Evolutionary conservation across 2,329 filamentous ascomycete species (phyloP), one percentile per base, ranked within the genome.

Genomic region (Chrysoporthe austroafricana): DNA sequence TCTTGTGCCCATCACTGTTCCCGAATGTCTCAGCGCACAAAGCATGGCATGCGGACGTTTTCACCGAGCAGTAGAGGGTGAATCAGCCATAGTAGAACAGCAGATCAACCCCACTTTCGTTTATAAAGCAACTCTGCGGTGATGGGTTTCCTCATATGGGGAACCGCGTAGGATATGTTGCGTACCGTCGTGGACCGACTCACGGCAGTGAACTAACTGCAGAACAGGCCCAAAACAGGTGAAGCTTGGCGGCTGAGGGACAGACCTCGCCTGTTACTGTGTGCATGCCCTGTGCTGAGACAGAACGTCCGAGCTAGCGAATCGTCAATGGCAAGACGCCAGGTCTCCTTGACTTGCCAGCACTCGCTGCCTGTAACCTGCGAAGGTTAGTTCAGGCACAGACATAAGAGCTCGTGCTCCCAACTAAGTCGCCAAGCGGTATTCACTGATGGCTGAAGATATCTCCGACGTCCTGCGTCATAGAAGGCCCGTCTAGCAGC

Each of bases 11-110:
- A 63, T 66, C 58, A 57, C 42, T 52, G 59, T 70, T 68, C 62
- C 68, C 66, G 66, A 63, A 63, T 70, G 68, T 70, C 68, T 70
- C 58, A 63, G 59, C 32, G 39, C 44, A 62, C 62, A 65, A 11
- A 68, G 50, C 52, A 59, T 66, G 46, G 68, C 52, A 66, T 54
- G 32, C 42, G 39, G 66, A 50, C 13, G 44, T 67, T 57, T 58
- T 44, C 58, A 58, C 44, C 54, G 56, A 26, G 36, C 50, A 42
- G 32, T 32, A 18, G 48, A 13, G 32, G 34, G n/a, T 13, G n/a
- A 43, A 36, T n/a, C 48, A 39, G 36, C 36, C 16, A 44, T 34
- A 34, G 26, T 34, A 14, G 13, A 32, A 34, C 21, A 4, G 16
- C n/a, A 39, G 21, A 56, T 7, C 36, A 56, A 7, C 6, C 11